Percentiles rank a stretch among this genome's conserved stretches.
phyloP scores from a whole-genome alignment of 768 basidiomycete species.

The Rhizopogon vesiculosus region DNA sequence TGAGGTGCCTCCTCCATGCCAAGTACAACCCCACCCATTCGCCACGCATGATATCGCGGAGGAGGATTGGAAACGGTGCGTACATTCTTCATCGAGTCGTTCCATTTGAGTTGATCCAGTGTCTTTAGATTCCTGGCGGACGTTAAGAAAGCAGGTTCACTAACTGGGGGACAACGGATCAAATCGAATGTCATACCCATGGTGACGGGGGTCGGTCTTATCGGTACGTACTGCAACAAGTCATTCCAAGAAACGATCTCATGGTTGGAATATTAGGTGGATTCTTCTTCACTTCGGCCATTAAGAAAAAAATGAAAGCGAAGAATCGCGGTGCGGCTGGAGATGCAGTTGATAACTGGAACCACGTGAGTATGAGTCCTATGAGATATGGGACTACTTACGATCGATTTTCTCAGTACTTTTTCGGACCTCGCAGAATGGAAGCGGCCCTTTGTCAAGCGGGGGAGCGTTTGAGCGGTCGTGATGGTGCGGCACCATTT shows the following conservation, averaged over 20 bases:
- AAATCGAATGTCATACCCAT: conserved; percentile 25
- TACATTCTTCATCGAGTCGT: neutral
- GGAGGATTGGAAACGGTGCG: conserved; percentile 44
- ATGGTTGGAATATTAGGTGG: conserved; percentile 11
- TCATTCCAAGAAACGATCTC: neutral
- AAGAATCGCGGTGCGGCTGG: conserved; percentile 36
- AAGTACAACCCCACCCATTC: conserved; percentile 43
- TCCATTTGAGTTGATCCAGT: neutral
- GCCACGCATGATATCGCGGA: conserved; percentile 42
- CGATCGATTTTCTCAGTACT: conserved; percentile 29
- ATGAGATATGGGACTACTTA: neutral
- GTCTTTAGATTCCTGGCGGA: conserved; percentile 35
- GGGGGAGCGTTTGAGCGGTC: conserved; percentile 24
- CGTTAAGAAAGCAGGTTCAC: conserved; percentile 26
- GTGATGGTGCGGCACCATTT: conserved; percentile 15
- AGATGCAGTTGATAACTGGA: conserved; percentile 45
- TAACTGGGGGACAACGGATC: conserved; percentile 31
- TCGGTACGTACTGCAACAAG: conserved; percentile 11
- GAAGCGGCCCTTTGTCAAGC: conserved; percentile 35
- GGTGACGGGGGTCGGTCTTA: conserved; percentile 24
- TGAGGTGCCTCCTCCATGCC: conserved; percentile 34
- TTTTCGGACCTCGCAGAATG: conserved; percentile 43
- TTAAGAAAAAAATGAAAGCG: conserved; percentile 23
- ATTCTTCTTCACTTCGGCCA: conserved; percentile 8
- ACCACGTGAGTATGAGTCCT: conserved; percentile 37